These are phyloP conservation scores for Sporothrix pallida DNA, from an alignment of 2,329 filamentous ascomycete species.

Conservation along the genomic window DNA sequence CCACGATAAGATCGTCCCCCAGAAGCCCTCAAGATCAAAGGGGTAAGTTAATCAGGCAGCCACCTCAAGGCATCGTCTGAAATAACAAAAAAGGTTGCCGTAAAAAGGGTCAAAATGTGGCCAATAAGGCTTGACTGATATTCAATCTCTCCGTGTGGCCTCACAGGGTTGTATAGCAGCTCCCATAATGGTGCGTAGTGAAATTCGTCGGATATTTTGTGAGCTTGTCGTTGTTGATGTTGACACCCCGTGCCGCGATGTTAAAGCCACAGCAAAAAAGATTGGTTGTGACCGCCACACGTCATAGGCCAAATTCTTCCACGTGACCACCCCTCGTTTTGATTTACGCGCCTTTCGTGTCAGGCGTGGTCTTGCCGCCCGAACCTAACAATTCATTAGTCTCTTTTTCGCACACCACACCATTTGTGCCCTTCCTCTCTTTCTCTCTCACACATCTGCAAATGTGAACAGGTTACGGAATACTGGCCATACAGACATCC, in stretches of 20 bases:
- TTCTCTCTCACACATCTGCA: background rate
- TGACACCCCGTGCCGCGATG: background rate
- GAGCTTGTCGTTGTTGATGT: conserved; percentile 13
- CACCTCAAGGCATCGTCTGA: background rate
- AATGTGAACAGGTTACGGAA: conserved; percentile 3
- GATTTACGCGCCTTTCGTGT: background rate
- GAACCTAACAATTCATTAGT: conserved; percentile 5
- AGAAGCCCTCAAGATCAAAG: background rate
- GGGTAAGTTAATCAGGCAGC: background rate
- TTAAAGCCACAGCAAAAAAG: conserved; percentile 28
- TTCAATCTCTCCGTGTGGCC: background rate
- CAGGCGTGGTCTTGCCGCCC: conserved; percentile 19
- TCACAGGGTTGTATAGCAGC: background rate
- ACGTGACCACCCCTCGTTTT: conserved; percentile 17
- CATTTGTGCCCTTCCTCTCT: background rate
- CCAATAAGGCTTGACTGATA: background rate
- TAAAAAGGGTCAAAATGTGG: background rate
- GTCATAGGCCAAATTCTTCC: background rate
- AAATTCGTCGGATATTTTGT: background rate
- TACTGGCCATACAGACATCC: conserved; percentile 23
- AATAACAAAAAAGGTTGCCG: background rate
- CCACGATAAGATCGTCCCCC: background rate
- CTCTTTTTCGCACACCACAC: background rate
- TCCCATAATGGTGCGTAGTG: background rate
- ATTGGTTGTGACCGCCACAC: conserved; percentile 20